Base-by-base conservation (phyloP, 257 asterid species). In the Penstemon newberryi region DNA sequence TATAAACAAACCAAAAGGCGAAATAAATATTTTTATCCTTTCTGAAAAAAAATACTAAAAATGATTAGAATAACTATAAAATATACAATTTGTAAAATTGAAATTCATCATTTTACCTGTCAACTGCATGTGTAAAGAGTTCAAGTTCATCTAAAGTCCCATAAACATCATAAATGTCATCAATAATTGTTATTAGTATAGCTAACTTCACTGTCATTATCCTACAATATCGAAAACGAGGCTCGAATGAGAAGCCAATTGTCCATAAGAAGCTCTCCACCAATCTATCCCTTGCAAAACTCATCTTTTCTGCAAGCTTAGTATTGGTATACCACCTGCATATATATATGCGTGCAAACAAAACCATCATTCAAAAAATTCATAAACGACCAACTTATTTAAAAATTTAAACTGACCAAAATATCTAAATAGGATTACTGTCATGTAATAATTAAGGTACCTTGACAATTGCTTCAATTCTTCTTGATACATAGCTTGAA, bases 141-240 rank as follows among this genome's bases (percentile, higher is more conserved):
- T 77, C 58, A 50, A 83, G 87, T 65, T 86, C 91, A 41, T 81
- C 81, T 56, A 77, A 45, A 1, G 89, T 81, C 8, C 91, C 91
- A 66, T 81, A 76, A 0, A 83, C 75, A 13, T 86, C 85, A 59
- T 86, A 83, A 5, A 79, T 71, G 67, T 86, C 91, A 57, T 81
- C 89, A 4, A 71, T 59, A 8, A 70, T 50, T 2, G 85, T 77
- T 8, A 77, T 36, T 4, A 83, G 44, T 39, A 67, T 63, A 1
- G 58, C 72, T 45, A 63, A 25, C 72, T 80, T 79, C 2, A 78
- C 74, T 25, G 66, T 12, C 18, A 75, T 54, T 49, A 53, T 86
- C 68, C 87, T 74, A 4, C 81, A 36, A n/a, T 73, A 56, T 47
- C 76, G 73, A 39, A 49, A 70, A 5, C 62, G 78, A 38, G 77